Conservation (phyloP, 2,329 filamentous ascomycete species). For the Madurella mycetomatis region DNA sequence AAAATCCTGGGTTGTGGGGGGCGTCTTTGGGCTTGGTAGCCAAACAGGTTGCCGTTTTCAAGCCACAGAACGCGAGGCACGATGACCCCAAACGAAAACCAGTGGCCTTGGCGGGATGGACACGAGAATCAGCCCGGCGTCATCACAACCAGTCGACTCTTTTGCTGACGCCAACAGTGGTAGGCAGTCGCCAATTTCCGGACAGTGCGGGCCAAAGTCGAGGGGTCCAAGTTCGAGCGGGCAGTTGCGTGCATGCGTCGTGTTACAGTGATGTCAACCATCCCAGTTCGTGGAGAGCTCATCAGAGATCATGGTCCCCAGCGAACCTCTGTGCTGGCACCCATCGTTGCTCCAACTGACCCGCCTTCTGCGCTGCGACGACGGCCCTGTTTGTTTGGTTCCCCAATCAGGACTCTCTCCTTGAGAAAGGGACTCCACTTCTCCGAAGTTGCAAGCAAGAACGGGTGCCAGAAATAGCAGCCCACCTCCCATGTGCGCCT, state of each 20-base stretch:
- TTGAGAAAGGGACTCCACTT: background rate
- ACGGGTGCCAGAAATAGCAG: slow-evolving; percentile 27
- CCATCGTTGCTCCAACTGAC: background rate
- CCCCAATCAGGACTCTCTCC: slow-evolving; percentile 14
- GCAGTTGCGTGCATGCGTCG: background rate
- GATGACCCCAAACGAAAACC: too few species aligned
- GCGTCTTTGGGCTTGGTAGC: background rate
- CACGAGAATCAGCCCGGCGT: too few species aligned
- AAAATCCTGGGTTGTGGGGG: slow-evolving; percentile 18
- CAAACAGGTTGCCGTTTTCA: background rate
- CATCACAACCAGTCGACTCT: too few species aligned
- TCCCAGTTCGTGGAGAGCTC: background rate
- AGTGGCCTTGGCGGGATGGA: too few species aligned
- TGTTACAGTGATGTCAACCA: background rate
- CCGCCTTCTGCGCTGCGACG: background rate
- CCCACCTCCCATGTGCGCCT: slow-evolving; percentile 12
- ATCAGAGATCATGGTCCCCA: too few species aligned
- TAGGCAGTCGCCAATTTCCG: background rate
- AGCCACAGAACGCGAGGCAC: background rate
- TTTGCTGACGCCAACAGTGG: background rate
- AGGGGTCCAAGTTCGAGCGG: background rate
- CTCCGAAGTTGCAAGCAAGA: background rate
- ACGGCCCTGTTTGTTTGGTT: background rate
- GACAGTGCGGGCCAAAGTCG: too few species aligned
- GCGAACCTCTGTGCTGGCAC: slow-evolving; percentile 4